Evolutionary conservation across 2,329 filamentous ascomycete species (phyloP), one percentile per base, ranked within the genome.

Genomic region (Biscogniauxia sp.): DNA sequence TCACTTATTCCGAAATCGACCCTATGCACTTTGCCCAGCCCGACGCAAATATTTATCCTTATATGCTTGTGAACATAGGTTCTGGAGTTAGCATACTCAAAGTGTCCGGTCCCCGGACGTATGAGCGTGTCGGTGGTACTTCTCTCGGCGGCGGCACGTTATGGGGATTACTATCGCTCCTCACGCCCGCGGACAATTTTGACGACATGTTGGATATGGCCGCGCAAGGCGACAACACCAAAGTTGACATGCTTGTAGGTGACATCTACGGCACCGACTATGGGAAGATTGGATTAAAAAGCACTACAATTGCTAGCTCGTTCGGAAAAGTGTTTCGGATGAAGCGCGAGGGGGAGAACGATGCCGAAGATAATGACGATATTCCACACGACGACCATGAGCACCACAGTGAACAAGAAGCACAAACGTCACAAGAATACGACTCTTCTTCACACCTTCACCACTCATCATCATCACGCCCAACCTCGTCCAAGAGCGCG

Each of bases 231-330:
- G 95, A 99, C 78, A 99, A 99, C 71, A 84, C 89, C 45, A 89
- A 90, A 26, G 95, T 99, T 9, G 95, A 99, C 73, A 93, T 99
- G 88, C 82, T 99, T 19, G 95, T 99, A 0, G 95, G 95, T 20
- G 95, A 99, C 75, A 99, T 99, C 56, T 99, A 99, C 76, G 95
- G 95, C 60, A 91, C 91, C 64, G 94, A 96, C 68, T 99, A 99
- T 72, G 89, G 88, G 74, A 97, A 97, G 77, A 98, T 99, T 61
- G 95, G 95, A 0, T 82, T 99, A 54, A 98, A 97, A 79, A 94
- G 91, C 76, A 96, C 89, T 4, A 94, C 95, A 9, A 99, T 99
- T 70, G 95, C 95, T 4, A 96, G 91, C 69, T 96, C 92, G 0
- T 98, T 99, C 73, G 95, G 95, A 60, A 98, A 98, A 73, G 94